phyloP scores from a whole-genome alignment of 495 filamentous ascomycete species.

The Tetracladium setigerum region DNA sequence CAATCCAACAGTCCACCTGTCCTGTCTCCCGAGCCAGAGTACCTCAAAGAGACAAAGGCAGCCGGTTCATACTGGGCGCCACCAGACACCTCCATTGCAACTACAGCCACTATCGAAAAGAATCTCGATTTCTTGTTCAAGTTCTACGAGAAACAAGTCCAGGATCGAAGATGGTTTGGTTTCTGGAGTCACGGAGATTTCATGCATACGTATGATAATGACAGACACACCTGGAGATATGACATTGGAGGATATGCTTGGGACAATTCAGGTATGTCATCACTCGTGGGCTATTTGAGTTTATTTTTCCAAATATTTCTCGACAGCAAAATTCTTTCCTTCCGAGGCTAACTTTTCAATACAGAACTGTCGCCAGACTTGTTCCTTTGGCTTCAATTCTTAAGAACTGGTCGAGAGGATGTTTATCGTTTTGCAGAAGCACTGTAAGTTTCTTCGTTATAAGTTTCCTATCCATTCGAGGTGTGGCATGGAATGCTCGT shows the following conservation, averaged over 20 bases:
- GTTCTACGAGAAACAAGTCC: conserved; percentile 37
- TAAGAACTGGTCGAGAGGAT: conserved; percentile 37
- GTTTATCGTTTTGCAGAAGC: conserved; percentile 41
- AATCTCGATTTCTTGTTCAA: conserved; percentile 36
- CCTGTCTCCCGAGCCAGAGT: conserved; percentile 28
- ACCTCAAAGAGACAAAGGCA: conserved; percentile 34
- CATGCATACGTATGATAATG: conserved; percentile 41
- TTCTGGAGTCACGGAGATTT: conserved; percentile 46
- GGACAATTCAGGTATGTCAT: conserved; percentile 34
- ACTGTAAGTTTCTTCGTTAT: conserved; percentile 7
- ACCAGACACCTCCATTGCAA: conserved; percentile 13
- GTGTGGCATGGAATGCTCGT: too few species aligned
- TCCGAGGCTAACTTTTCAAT: too few species aligned
- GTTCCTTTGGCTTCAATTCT: conserved; percentile 44
- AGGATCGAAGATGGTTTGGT: conserved; percentile 40
- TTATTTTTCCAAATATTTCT: too few species aligned
- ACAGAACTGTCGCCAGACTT: conserved; percentile 41
- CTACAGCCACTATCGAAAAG: conserved; percentile 23
- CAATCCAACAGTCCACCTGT: conserved; percentile 31
- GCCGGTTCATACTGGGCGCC: conserved; percentile 35
- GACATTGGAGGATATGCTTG: conserved; percentile 46
- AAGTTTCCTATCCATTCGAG: too few species aligned
- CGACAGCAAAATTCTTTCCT: too few species aligned
- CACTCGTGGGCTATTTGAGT: too few species aligned
- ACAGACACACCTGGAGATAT: conserved; percentile 43